Evolutionary conservation across 1,284 basidiomycete genomes (phyloP).

Genomic region (Moesziomyces parantarcticus): DNA sequence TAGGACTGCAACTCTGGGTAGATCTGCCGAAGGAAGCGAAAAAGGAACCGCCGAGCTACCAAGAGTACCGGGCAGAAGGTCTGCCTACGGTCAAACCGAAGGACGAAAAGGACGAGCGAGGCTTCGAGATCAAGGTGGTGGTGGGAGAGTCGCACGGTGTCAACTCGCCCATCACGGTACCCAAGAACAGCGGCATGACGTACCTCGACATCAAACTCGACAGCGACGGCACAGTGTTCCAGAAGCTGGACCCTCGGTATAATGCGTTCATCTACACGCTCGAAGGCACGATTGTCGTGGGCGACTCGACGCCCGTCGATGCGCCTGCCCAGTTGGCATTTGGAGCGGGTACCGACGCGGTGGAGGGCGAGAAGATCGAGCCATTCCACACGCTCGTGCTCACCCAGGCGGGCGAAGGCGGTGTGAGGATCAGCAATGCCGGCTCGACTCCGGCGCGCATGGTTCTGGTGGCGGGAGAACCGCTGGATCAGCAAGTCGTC

Average conservation of each 20-base stretch:
- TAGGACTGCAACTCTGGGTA: conserved; percentile 90
- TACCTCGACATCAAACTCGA: conserved; percentile 84
- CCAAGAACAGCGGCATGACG: conserved; percentile 84
- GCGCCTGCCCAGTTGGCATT: background rate
- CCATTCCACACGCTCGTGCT: conserved; percentile 80
- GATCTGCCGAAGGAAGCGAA: conserved; percentile 89
- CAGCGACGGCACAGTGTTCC: conserved; percentile 79
- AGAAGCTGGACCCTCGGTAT: conserved; percentile 77
- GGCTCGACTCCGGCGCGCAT: conserved; percentile 31
- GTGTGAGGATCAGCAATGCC: conserved; percentile 73
- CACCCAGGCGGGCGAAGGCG: conserved; percentile 72
- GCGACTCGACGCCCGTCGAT: conserved; percentile 67
- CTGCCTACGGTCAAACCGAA: conserved; percentile 72
- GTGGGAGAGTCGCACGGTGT: conserved; percentile 87
- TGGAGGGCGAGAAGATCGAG: conserved; percentile 68
- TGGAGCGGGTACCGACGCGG: background rate
- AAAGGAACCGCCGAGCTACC: conserved; percentile 75
- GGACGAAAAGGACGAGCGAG: conserved; percentile 75
- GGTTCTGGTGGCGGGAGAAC: conserved; percentile 80
- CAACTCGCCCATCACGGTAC: conserved; percentile 85
- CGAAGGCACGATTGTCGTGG: conserved; percentile 72
- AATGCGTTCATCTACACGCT: conserved; percentile 68
- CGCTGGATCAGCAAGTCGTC: conserved; percentile 85
- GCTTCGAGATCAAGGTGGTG: conserved; percentile 81
- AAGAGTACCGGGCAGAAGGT: conserved; percentile 70